Evolutionary conservation across 257 asterid species (phyloP).

Genomic region (Handroanthus guayacan): DNA sequence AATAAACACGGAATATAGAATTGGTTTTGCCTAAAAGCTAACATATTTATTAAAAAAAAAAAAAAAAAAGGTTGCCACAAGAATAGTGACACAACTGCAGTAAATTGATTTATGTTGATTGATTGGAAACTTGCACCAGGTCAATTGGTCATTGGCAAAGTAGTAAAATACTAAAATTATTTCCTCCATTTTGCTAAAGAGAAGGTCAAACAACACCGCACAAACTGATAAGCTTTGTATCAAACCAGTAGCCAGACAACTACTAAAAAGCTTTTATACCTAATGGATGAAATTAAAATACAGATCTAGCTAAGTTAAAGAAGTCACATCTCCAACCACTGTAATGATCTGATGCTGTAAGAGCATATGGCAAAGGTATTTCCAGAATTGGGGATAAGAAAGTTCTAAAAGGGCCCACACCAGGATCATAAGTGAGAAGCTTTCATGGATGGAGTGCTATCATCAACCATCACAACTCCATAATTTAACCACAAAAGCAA

Average conservation of each 20-base stretch:
- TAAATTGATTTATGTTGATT: not conserved
- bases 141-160: slow-evolving; percentile 17
- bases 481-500: slow-evolving; percentile 8
- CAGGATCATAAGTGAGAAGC: not conserved
- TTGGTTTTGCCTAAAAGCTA: not conserved
- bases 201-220: slow-evolving; percentile 5
- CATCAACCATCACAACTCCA: slow-evolving; percentile 13
- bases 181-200: not conserved
- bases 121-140: slow-evolving; percentile 7
- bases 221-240: not conserved
- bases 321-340: slow-evolving; percentile 9
- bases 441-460: not conserved
- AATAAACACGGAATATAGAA: not conserved
- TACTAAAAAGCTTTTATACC: slow-evolving; percentile 2
- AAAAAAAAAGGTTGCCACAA: not conserved
- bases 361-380: not conserved
- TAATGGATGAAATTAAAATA: not conserved
- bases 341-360: slow-evolving; percentile 14
- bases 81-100: slow-evolving; percentile 12
- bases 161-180: too few species aligned
- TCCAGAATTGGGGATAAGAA: slow-evolving; percentile 14
- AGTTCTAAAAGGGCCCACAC: slow-evolving; percentile 5
- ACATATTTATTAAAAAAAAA: not conserved
- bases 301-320: slow-evolving; percentile 14
- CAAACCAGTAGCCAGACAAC: not conserved